phyloP scores from a whole-genome alignment of 2,329 filamentous ascomycete genomes.

The Hypoxylon sp. region DNA sequence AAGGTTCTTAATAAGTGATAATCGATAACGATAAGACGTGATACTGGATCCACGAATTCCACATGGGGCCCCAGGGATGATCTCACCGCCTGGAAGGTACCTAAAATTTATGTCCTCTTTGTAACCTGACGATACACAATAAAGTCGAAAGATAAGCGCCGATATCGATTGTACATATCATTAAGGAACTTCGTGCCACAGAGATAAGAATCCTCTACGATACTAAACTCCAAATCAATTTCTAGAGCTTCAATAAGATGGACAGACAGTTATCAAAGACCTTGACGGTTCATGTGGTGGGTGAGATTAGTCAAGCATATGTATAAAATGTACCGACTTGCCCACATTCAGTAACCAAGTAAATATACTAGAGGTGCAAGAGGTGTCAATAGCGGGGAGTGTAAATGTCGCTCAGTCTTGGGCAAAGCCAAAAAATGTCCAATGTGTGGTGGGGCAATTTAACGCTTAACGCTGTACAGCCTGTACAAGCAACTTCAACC shows the following conservation, averaged over 20 bases:
- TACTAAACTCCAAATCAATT: not conserved
- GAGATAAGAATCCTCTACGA: not conserved
- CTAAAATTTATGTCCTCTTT: constrained; percentile 7
- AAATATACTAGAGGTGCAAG: not conserved
- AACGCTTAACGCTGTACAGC: constrained; percentile 8
- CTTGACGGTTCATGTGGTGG: not conserved
- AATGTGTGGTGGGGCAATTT: constrained; percentile 6
- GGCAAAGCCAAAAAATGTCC: constrained; percentile 6
- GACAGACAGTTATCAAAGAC: not conserved
- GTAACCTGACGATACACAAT: not conserved
- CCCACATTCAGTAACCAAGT: no score
- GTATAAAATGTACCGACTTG: not conserved
- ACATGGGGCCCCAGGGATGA: constrained; percentile 6
- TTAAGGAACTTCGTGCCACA: not conserved
- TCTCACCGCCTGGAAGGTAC: constrained; percentile 11
- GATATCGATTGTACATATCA: not conserved
- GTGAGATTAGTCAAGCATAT: not conserved
- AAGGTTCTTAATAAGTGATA: no score
- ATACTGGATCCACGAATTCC: constrained; percentile 7
- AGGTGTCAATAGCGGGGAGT: not conserved
- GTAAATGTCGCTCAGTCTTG: not conserved
- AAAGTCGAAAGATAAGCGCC: not conserved
- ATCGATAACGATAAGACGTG: constrained; percentile 17
- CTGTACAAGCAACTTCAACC: constrained; percentile 8
- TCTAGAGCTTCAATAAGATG: not conserved